Evolutionary conservation across 129 eudicot species (phyloP), one percentile per base, ranked within the genome.

Genomic region (Centaurea solstitialis): DNA sequence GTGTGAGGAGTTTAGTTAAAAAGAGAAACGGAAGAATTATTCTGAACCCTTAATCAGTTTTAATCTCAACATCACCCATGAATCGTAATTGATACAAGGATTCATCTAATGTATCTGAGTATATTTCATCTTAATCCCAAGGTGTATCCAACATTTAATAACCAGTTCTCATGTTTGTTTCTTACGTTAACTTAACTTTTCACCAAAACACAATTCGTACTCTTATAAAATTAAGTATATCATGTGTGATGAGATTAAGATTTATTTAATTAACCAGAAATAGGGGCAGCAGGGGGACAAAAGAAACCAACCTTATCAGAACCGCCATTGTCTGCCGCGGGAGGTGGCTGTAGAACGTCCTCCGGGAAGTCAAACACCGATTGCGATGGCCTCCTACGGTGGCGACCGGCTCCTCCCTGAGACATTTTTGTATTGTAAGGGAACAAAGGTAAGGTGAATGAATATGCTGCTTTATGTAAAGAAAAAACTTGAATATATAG

Each of bases 371-470:
- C 85, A 70, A 92, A 90, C 20, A 89, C 89, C 64, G 92, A 79
- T 76, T 92, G 97, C 0, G 97, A 92, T n/a, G 84, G 88, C 74
- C 92, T 90, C 70, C 97, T 84, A 62, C 84, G 88, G 91, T 92
- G 97, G 83, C 97, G 92, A 68, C 87, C 78, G 3, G 62, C 80
- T 82, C 85, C 85, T 23, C 82, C 83, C 9, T 89, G 90, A 67
- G 97, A 92, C 97, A 90, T 89, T 24, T 64, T 74, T 80, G n/a
- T n/a, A n/a, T n/a, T 26, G 61, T 23, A 64, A 67, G 33, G 70
- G 17, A 67, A 69, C 53, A 67, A 61, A 59, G 79, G 76, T 82
- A 59, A 15, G 72, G 76, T 75, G 86, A 65, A 76, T 75, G 86
- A 65, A 76, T 78, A 84, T 40, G 81, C 23, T 59, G 30, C 77